Evolutionary conservation across 768 basidiomycete genomes (phyloP).

Genomic region (Lyophyllum shimeji): DNA sequence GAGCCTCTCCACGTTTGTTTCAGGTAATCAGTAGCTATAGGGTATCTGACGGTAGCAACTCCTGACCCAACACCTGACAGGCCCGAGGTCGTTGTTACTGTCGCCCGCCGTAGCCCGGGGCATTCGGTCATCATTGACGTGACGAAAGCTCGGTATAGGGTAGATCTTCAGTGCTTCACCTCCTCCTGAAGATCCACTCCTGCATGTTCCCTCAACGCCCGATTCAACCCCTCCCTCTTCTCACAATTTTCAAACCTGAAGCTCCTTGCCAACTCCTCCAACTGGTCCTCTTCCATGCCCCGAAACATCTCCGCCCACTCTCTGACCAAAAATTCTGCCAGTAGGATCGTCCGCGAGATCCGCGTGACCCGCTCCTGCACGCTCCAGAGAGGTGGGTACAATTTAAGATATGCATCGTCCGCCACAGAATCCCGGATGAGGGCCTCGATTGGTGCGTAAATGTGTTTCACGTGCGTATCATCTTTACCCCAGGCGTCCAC

Average conservation of each 20-base stretch:
- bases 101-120: too few species aligned
- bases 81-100: too few species aligned
- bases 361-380: conserved; percentile 53
- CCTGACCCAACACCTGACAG: too few species aligned
- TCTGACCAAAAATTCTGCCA: conserved; percentile 67
- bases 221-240: conserved; percentile 65
- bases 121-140: not conserved
- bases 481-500: conserved; percentile 82
- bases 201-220: conserved; percentile 39
- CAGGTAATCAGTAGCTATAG: too few species aligned
- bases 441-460: conserved; percentile 65
- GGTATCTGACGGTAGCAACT: too few species aligned
- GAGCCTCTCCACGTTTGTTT: too few species aligned
- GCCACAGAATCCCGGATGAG: conserved; percentile 52
- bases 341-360: conserved; percentile 62
- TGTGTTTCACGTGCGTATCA: conserved; percentile 47
- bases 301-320: conserved; percentile 74
- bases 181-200: not conserved
- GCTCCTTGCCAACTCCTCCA: conserved; percentile 71
- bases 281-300: conserved; percentile 52
- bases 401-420: conserved; percentile 38
- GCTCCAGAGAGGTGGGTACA: conserved; percentile 68
- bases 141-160: not conserved
- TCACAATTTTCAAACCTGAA: conserved; percentile 71
- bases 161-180: not conserved